Conservation (phyloP, 768 basidiomycete genomes). For the Melanogaster broomeanus region DNA sequence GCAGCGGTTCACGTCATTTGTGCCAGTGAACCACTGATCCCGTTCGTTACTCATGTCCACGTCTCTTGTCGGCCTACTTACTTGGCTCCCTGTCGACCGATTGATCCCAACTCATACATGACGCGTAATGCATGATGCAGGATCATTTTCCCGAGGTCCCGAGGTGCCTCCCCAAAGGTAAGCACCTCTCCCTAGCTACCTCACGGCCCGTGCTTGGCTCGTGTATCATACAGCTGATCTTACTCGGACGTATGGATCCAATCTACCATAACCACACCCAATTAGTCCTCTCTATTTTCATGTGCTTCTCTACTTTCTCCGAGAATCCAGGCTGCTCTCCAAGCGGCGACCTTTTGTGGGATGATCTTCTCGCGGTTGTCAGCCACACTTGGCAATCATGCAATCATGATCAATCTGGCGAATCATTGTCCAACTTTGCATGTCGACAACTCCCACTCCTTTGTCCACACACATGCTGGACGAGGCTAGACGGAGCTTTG, state of each 20-base stretch:
- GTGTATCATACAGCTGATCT: too few species aligned
- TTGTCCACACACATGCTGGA: background rate
- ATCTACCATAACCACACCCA: background rate
- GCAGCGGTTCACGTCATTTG: too few species aligned
- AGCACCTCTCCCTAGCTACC: background rate
- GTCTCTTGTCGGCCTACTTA: background rate
- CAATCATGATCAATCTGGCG: background rate
- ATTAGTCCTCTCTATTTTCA: too few species aligned
- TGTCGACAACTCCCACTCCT: background rate
- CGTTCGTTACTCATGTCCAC: background rate
- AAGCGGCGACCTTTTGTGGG: background rate
- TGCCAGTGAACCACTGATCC: too few species aligned
- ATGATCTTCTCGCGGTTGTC: background rate
- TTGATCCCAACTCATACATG: too few species aligned
- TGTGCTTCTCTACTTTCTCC: background rate
- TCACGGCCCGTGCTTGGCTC: too few species aligned
- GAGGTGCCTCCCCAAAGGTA: constrained; percentile 2
- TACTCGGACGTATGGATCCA: too few species aligned
- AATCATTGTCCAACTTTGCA: background rate
- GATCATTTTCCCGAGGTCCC: constrained; percentile 9
- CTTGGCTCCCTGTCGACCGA: background rate
- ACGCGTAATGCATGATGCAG: too few species aligned
- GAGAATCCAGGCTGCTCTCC: background rate
- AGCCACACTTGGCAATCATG: background rate
- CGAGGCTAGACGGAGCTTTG: background rate